Base-by-base conservation (phyloP, 345 rosid species). In the Anacardium occidentale region DNA sequence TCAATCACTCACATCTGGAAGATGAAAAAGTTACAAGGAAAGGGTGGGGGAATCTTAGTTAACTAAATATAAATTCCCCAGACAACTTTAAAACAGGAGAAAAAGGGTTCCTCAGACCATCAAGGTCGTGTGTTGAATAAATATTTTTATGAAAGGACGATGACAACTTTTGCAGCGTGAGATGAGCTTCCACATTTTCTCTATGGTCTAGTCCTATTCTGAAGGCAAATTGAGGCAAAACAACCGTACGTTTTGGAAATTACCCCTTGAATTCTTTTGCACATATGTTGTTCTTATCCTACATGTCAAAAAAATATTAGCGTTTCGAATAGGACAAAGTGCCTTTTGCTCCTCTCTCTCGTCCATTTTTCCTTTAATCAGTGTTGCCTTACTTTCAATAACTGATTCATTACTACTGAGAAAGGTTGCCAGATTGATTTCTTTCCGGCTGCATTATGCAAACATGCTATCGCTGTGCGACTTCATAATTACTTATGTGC, bases 301-400 rank as follows among this genome's bases (percentile, higher is more conserved):
- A 20, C 51, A 20, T 21, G 40, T 44, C 3, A 22, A 9, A 68
- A n/a, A 68, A 68, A 68, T 55, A 55, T 55, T 68, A 40, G 45
- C 66, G 3, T 26, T 45, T 45, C 47, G 66, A 47, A 47, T 57
- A 1, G 32, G 8, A 13, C 10, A 3, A 56, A 44, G 24, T 2
- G 2, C 6, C n/a, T 25, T 70, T 69, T 37, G 3, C 20, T 7
- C 7, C 0, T 11, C 0, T 45, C 3, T 32, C 10, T 29, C 13
- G 11, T 37, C 17, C 12, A 0, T 12, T 5, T 12, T 15, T 20
- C 44, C n/a, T 13, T n/a, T 3, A 1, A 9, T 1, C 45, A 40
- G 15, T 13, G 26, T 55, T 42, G 62, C 24, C 48, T 26, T 25
- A 2, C 10, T 29, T 59, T 60, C 57, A 59, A 47, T 5, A 29